Percentiles rank a stretch among this genome's conserved stretches.
These are phyloP conservation scores for Alternaria dauci DNA, from an alignment of 2,329 filamentous ascomycete genomes.

Conservation along the genomic window DNA sequence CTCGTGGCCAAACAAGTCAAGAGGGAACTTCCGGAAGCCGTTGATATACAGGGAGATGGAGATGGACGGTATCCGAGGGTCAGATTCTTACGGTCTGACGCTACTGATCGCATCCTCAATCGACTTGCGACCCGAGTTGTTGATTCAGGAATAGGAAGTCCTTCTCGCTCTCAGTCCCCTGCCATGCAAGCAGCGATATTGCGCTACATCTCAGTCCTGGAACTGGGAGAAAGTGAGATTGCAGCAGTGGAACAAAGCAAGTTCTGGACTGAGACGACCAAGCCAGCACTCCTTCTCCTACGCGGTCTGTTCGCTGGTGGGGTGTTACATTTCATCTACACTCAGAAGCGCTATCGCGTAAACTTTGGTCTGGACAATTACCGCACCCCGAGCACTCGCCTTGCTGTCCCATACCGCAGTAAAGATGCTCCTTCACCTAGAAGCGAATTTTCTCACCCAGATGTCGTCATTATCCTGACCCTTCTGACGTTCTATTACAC, in stretches of 20 bases:
- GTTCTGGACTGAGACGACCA: conserved; percentile 51
- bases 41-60: conserved; percentile 54
- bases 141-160: conserved; percentile 57
- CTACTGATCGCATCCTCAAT: conserved; percentile 35
- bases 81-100: conserved; percentile 58
- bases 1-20: conserved; percentile 45
- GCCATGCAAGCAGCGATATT: conserved; percentile 45
- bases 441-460: conserved; percentile 73
- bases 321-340: conserved; percentile 63
- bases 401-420: conserved; percentile 68
- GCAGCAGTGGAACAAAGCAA: conserved; percentile 18
- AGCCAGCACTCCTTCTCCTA: conserved; percentile 57
- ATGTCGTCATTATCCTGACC: conserved; percentile 71
- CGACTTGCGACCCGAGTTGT: conserved; percentile 53
- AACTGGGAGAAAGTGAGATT: conserved; percentile 45
- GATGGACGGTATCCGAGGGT: conserved; percentile 58
- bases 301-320: conserved; percentile 65
- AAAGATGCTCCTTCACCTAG: conserved; percentile 70
- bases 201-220: conserved; percentile 56
- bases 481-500: conserved; percentile 73
- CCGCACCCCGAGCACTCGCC: conserved; percentile 61
- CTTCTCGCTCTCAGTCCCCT: conserved; percentile 51
- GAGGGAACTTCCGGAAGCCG: conserved; percentile 43
- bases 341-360: conserved; percentile 69
- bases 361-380: conserved; percentile 66